A percentile compares a stretch with the other conserved stretches of the same genome.
phyloP scores from a whole-genome alignment of 2,329 filamentous ascomycete genomes.

The Penicillium sumatraense region DNA sequence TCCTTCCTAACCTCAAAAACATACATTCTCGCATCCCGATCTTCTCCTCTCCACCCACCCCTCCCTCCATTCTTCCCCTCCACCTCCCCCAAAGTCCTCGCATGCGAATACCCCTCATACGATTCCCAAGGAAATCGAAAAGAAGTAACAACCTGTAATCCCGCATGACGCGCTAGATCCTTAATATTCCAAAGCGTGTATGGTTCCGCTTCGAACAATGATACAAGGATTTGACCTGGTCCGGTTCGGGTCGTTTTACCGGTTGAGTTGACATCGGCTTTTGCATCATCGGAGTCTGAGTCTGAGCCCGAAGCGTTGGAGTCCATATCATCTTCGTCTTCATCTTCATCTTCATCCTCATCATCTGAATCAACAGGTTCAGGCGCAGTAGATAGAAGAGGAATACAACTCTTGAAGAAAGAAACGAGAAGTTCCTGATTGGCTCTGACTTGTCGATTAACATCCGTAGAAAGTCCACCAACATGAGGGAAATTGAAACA shows the following conservation, averaged over 20 bases:
- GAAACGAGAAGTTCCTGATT: slow-evolving; percentile 70
- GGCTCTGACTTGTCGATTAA: slow-evolving; percentile 89
- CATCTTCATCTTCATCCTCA: slow-evolving; percentile 30
- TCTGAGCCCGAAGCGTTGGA: slow-evolving; percentile 21
- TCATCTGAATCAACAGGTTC: slow-evolving; percentile 25
- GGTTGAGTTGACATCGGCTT: slow-evolving; percentile 18
- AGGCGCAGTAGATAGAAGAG: slow-evolving; percentile 41
- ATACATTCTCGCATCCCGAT: slow-evolving; percentile 52
- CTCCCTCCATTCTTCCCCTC: slow-evolving; percentile 43
- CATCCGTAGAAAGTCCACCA: slow-evolving; percentile 87
- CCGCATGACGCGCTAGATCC: slow-evolving; percentile 76
- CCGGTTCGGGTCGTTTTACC: slow-evolving; percentile 30
- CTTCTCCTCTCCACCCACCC: slow-evolving; percentile 53
- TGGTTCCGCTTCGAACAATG: slow-evolving; percentile 89
- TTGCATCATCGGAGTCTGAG: slow-evolving; percentile 13
- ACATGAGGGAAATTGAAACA: slow-evolving; percentile 98
- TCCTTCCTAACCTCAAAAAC: slow-evolving; percentile 49
- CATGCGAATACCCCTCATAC: slow-evolving; percentile 54
- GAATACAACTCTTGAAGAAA: slow-evolving; percentile 52
- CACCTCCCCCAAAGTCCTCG: slow-evolving; percentile 51
- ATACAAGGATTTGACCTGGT: slow-evolving; percentile 71
- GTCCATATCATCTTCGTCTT: slow-evolving; percentile 13
- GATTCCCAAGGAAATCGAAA: slow-evolving; percentile 54
- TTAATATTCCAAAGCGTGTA: slow-evolving; percentile 96
- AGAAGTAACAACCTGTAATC: slow-evolving; percentile 51